Conservation (phyloP, 371 early-diverging fungal species). For the Mycotypha africana region DNA sequence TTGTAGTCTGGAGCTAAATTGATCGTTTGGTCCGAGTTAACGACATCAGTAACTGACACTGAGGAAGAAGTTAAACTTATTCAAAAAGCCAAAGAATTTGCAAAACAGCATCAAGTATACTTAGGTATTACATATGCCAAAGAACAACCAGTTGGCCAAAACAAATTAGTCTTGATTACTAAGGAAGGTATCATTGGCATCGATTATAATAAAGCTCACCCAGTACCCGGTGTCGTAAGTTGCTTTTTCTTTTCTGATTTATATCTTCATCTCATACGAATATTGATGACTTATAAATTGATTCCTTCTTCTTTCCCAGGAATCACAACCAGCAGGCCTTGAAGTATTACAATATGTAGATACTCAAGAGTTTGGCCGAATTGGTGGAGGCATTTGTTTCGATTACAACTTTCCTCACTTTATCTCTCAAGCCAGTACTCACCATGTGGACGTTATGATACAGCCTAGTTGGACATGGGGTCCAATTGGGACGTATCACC, state of each 20-base stretch:
- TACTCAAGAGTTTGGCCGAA: conserved; percentile 43
- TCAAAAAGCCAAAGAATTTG: conserved; percentile 21
- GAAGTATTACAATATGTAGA: conserved; percentile 38
- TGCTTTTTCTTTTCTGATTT: no score
- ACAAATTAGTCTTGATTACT: conserved; percentile 42
- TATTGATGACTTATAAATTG: not conserved
- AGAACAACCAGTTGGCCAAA: conserved; percentile 18
- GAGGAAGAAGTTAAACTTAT: conserved; percentile 23
- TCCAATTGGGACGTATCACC: conserved; percentile 46
- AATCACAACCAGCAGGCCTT: conserved; percentile 32
- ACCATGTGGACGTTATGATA: conserved; percentile 45
- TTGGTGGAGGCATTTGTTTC: conserved; percentile 52
- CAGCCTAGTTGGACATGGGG: conserved; percentile 58
- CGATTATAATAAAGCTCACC: conserved; percentile 50
- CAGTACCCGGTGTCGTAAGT: conserved; percentile 42
- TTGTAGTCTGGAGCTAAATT: conserved; percentile 37
- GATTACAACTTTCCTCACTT: conserved; percentile 48
- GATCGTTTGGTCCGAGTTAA: conserved; percentile 45
- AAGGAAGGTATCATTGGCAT: conserved; percentile 41
- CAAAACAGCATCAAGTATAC: conserved; percentile 31
- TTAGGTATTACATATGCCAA: conserved; percentile 35
- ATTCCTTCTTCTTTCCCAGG: conserved; percentile 8
- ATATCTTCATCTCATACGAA: no score
- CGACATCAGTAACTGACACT: conserved; percentile 11
- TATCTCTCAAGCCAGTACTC: conserved; percentile 44